phyloP scores from a whole-genome alignment of 1,284 basidiomycete species.

The Irpex sp. region DNA sequence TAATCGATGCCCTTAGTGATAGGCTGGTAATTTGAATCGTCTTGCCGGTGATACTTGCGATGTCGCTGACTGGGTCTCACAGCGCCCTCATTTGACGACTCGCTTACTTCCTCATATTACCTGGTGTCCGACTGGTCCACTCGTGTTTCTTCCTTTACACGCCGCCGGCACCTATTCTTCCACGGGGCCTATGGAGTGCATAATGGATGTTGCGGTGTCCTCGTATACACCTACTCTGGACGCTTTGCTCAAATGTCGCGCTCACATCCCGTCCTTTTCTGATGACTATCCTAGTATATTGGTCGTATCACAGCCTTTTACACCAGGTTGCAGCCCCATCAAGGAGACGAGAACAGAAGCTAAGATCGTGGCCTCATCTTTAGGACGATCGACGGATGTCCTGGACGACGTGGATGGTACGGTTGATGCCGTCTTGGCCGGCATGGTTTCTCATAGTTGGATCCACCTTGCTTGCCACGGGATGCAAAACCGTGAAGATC shows the following conservation, averaged over 20 bases:
- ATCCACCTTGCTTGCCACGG: conserved; percentile 21
- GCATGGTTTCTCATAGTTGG: conserved; percentile 11
- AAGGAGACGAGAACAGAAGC: background rate
- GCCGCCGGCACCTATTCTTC: background rate
- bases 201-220: background rate
- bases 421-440: conserved; percentile 1
- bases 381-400: background rate
- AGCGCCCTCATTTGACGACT: background rate
- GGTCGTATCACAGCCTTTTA: background rate
- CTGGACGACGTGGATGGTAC: conserved; percentile 1
- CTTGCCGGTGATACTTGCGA: too few relatives aligned
- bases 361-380: background rate
- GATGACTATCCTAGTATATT: background rate
- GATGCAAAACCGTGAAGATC: conserved; percentile 9
- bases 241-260: background rate
- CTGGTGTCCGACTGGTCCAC: background rate
- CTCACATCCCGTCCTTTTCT: background rate
- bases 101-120: background rate
- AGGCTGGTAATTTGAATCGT: background rate
- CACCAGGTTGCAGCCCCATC: background rate
- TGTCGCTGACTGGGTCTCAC: background rate
- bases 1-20: background rate
- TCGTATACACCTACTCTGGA: background rate
- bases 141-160: background rate
- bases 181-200: background rate